Evolutionary conservation across 106 monocot genomes (phyloP), one percentile per base, ranked within the genome.

Genomic region (Vanilla planifolia): DNA sequence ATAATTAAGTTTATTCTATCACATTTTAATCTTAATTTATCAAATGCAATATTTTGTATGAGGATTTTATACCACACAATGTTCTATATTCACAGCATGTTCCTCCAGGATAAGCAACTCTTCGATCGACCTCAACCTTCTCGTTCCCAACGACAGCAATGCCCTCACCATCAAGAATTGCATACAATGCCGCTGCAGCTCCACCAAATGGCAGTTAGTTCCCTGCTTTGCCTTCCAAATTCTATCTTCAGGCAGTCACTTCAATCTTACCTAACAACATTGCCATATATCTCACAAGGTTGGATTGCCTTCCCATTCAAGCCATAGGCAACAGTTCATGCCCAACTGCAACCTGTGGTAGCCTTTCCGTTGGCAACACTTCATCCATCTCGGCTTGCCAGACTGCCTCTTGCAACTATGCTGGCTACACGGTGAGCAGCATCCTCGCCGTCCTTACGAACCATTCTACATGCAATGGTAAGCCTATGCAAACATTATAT

Each of bases 391-490:
- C 68, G 1, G 59, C 16, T 8, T 84, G 84, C 16, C 72, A 73
- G 17, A 19, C 20, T 43, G 43, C 51, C 3, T 44, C 60, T 10
- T 84, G 84, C 50, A 20, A 68, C 24, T 79, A 84, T 23, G 45
- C 59, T 17, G 84, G 84, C 59, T 84, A 84, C 71, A 84, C 64
- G 19, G 79, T 75, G n/a, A 10, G 35, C 47, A 59, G 61, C 34
- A 43, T 24, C 5, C 61, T 71, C 29, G 50, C 28, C 27, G 65
- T 67, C 14, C 63, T 74, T 16, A 58, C 75, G 39, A 67, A 52
- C 56, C 75, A 36, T 8, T 51, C 69, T 9, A 7, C 48, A n/a
- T 69, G 69, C 69, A 50, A 30, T 27, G 25, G 69, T 69, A 51
- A 61, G 61, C 23, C 10, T 40, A 40, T 14, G 14, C 14, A 7